Percentiles rank a stretch among this genome's conserved stretches.
These are phyloP conservation scores for Allium sativum DNA, from an alignment of 106 monocot genomes.

Conservation along the genomic window DNA sequence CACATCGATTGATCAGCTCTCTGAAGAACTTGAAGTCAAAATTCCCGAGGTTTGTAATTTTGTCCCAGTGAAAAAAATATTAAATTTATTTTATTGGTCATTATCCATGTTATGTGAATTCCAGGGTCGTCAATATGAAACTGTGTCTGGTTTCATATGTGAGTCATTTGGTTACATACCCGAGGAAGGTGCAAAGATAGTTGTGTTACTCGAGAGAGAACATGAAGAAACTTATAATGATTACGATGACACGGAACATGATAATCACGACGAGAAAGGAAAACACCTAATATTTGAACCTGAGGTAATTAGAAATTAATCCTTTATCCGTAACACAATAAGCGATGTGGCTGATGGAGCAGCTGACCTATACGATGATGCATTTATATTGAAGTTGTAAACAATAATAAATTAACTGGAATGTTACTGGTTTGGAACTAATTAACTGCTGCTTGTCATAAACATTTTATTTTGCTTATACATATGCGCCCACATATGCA, in stretches of 20 bases:
- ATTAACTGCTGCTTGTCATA: too few species aligned
- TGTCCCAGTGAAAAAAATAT: background rate
- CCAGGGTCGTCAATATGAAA: slow-evolving; percentile 97
- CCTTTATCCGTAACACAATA: background rate
- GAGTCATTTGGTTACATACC: slow-evolving; percentile 94
- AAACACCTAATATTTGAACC: slow-evolving; percentile 68
- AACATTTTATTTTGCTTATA: too few species aligned
- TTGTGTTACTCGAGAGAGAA: slow-evolving; percentile 65
- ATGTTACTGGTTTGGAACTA: too few species aligned
- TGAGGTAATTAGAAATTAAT: slow-evolving; percentile 42
- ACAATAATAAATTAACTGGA: too few species aligned
- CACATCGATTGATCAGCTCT: slow-evolving; percentile 94
- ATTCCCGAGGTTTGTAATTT: slow-evolving; percentile 68
- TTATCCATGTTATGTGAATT: background rate
- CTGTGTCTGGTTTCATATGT: slow-evolving; percentile 93
- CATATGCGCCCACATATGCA: too few species aligned
- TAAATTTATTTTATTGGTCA: background rate
- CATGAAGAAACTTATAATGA: slow-evolving; percentile 48
- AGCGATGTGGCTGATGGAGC: background rate
- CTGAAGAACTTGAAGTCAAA: slow-evolving; percentile 85
- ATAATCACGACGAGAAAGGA: slow-evolving; percentile 44
- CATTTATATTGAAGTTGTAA: too few species aligned
- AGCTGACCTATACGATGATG: background rate
- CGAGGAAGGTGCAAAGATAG: slow-evolving; percentile 59
- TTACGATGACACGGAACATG: slow-evolving; percentile 40